Conservation (phyloP, 2,329 filamentous ascomycete genomes). For the Aspergillus fischeri region DNA sequence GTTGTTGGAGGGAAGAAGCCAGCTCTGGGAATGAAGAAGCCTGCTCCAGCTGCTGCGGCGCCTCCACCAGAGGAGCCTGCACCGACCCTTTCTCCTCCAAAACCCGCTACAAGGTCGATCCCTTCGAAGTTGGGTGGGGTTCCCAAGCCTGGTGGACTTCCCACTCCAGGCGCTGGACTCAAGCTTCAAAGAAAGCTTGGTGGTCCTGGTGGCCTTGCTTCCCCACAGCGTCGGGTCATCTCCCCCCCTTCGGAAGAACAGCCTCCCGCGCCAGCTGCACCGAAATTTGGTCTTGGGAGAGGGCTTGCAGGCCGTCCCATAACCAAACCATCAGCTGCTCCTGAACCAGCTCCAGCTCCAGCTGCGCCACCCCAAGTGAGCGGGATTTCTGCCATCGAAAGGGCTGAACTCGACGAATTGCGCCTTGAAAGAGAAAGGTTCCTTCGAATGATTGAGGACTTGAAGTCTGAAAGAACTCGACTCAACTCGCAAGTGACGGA, state of each 20-base stretch:
- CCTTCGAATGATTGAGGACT: constrained; percentile 69
- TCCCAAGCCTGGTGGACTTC: constrained; percentile 38
- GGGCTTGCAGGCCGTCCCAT: constrained; percentile 84
- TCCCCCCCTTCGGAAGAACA: constrained; percentile 46
- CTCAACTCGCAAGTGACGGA: constrained; percentile 85
- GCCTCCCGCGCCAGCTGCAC: constrained; percentile 36
- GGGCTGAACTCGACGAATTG: constrained; percentile 87
- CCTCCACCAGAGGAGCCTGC: constrained; percentile 54
- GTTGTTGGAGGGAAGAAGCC: constrained; percentile 51
- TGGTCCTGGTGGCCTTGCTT: constrained; percentile 38
- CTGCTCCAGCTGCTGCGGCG: constrained; percentile 43
- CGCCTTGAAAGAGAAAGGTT: constrained; percentile 78
- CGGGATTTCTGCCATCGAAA: constrained; percentile 72
- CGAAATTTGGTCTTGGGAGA: constrained; percentile 62
- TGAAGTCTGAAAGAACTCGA: constrained; percentile 75
- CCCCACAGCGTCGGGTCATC: constrained; percentile 41
- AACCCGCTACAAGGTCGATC: constrained; percentile 36
- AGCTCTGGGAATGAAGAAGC: constrained; percentile 46
- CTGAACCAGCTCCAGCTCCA: constrained; percentile 48
- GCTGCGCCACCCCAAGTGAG: constrained; percentile 54
- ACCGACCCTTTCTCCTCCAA: constrained; percentile 46
- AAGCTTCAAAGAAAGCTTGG: constrained; percentile 43
- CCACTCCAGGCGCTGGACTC: constrained; percentile 40
- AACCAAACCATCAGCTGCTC: constrained; percentile 58
- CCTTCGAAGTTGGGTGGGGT: constrained; percentile 46